Base-by-base conservation (phyloP, 2,329 filamentous ascomycete genomes). In the Lasiodiplodia citricola region DNA sequence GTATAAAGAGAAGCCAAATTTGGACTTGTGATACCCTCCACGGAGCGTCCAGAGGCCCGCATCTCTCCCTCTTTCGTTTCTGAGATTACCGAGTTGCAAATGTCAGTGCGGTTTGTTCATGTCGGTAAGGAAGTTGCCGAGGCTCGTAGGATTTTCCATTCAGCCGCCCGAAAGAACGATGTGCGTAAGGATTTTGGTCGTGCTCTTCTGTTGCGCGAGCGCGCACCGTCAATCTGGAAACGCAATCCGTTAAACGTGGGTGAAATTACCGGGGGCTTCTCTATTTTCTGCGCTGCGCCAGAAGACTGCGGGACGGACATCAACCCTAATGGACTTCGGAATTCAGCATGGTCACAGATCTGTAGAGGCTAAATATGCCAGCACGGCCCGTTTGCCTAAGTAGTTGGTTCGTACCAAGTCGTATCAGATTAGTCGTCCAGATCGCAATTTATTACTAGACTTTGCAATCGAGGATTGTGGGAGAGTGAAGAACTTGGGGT, bases 31-130 rank as follows among this genome's bases (percentile, higher is more conserved):
- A 38, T 25, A 38, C 38, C 47, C 52, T 21, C 21, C 60, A 52
- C 60, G 60, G 60, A 52, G n/a, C 47, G 51, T 64, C n/a, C n/a
- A 11, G 16, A 47, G 60, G 60, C 47, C 44, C 60, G 47, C 31
- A 21, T n/a, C 51, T 31, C 28, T 52, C 25, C 47, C 25, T 21
- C 25, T 50, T 37, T 21, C 35, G 55, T 23, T 38, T 14, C 21
- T 62, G 16, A 64, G 47, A 64, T 64, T 64, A 28, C 60, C 47
- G 60, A 64, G n/a, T 11, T 37, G 31, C 28, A 31, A 31, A 35
- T 64, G 47, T 38, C 28, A 52, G 41, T 62, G 57, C 31, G n/a
- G 25, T 16, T 38, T 25, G 18, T 13, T 51, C n/a, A 14, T 13
- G 23, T 13, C 47, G 2, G 60, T 2, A 8, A 37, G 13, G 3